Percentiles rank a stretch among this genome's conserved stretches.
Conservation (phyloP, 2,329 filamentous ascomycete species). For the Didymella lethalis region DNA sequence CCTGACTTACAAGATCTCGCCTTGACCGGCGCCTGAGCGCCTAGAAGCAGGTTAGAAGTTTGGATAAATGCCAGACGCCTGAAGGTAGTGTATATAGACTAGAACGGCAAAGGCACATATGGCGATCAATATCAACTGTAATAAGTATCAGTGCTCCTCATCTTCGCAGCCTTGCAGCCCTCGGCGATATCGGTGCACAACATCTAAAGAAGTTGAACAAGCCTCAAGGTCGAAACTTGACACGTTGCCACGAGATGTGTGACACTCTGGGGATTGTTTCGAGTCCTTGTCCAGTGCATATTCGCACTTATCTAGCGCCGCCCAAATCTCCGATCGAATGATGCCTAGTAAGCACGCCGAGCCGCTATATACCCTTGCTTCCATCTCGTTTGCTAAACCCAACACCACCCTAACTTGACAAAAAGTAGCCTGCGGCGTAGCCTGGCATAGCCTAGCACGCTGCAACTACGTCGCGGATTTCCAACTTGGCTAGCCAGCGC, state of each 20-base stretch:
- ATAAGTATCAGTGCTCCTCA: background rate
- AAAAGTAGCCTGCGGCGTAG: slow-evolving; percentile 9
- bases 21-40: slow-evolving; percentile 2
- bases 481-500: slow-evolving; percentile 18
- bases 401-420: slow-evolving; percentile 4
- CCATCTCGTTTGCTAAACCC: slow-evolving; percentile 9
- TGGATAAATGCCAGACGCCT: background rate
- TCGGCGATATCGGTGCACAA: background rate
- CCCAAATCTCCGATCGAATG: slow-evolving; percentile 2
- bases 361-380: slow-evolving; percentile 19
- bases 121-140: background rate
- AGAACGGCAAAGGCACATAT: background rate
- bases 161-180: background rate
- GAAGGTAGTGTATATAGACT: background rate
- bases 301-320: slow-evolving; percentile 4
- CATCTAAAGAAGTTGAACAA: background rate
- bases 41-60: background rate
- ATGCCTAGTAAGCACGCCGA: slow-evolving; percentile 14
- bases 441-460: slow-evolving; percentile 17
- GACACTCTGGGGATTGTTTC: background rate
- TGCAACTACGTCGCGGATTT: slow-evolving; percentile 15
- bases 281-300: background rate
- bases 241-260: background rate
- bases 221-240: background rate
- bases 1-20: slow-evolving; percentile 23